Evolutionary conservation across 2,329 filamentous ascomycete species (phyloP).

Genomic region (Lachnellula willkommii): DNA sequence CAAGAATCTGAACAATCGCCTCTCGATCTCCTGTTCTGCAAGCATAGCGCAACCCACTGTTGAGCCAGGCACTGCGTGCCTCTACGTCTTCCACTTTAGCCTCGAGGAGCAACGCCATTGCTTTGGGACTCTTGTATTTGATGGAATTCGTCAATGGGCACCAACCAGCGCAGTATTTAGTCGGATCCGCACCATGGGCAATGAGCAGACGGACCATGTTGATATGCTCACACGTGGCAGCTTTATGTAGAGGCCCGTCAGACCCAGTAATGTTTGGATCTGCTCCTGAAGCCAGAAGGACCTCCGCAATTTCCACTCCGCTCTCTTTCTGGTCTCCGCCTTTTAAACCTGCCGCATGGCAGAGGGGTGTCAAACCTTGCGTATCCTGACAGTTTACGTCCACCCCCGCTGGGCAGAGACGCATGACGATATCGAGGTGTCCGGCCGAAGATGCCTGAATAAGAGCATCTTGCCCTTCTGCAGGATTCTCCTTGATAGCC

Average conservation of each 20-base stretch:
- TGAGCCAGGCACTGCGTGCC: conserved; percentile 1
- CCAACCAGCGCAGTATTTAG: not conserved
- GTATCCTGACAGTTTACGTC: conserved; percentile 4
- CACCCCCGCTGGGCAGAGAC: conserved; percentile 6
- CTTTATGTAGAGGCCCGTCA: conserved; percentile 11
- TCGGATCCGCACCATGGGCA: conserved; percentile 14
- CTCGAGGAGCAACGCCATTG: conserved; percentile 3
- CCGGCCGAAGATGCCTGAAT: conserved; percentile 8
- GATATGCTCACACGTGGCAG: conserved; percentile 5
- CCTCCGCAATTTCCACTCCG: conserved; percentile 9
- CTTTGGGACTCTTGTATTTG: conserved; percentile 6
- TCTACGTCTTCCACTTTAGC: not conserved
- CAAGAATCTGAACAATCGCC: conserved; percentile 4
- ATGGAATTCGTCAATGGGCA: conserved; percentile 6
- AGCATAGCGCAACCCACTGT: conserved; percentile 1
- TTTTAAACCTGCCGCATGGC: conserved; percentile 5
- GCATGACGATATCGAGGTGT: conserved; percentile 13
- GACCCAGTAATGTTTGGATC: conserved; percentile 8
- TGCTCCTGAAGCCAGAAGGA: conserved; percentile 12
- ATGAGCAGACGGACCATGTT: conserved; percentile 9
- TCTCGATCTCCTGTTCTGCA: conserved; percentile 1
- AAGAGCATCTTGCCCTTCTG: conserved; percentile 9
- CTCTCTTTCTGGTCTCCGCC: not conserved
- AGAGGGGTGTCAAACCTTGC: conserved; percentile 9
- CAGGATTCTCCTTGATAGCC: conserved; percentile 8